These are phyloP conservation scores for Vitis rupestris DNA, from an alignment of 164 flowering plant species.

Conservation along the genomic window DNA sequence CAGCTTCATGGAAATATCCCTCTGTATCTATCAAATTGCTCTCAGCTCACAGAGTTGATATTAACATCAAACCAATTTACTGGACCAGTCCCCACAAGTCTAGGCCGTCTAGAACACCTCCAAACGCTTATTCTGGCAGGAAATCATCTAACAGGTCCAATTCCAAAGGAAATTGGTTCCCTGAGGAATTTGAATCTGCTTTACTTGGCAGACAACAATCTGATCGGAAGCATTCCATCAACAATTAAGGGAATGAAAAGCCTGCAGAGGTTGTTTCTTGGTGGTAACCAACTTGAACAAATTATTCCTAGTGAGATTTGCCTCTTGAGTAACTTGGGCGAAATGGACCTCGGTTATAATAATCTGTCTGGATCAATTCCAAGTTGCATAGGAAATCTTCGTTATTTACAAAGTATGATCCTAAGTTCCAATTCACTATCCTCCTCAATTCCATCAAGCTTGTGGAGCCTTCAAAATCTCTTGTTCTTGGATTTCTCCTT, in stretches of 20 bases:
- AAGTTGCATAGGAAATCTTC: constrained; percentile 17
- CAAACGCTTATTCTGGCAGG: too few relatives aligned
- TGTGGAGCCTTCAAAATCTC: constrained; percentile 15
- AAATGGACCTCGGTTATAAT: constrained; percentile 12
- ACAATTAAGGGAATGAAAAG: constrained; percentile 1
- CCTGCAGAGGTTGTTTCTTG: constrained; percentile 16
- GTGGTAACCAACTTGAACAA: constrained; percentile 16
- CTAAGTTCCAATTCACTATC: constrained; percentile 14
- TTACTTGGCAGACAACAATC: neutral
- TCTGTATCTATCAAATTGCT: too few relatives aligned
- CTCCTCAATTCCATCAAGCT: constrained; percentile 12
- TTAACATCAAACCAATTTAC: too few relatives aligned
- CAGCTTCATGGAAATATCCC: too few relatives aligned
- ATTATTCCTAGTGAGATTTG: constrained; percentile 18
- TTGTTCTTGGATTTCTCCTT: constrained; percentile 15
- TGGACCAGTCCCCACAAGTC: too few relatives aligned
- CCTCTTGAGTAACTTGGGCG: constrained; percentile 4
- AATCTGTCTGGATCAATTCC: constrained; percentile 20
- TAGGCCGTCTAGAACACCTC: too few relatives aligned
- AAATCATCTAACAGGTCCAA: neutral
- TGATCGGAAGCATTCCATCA: neutral
- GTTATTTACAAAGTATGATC: constrained; percentile 3
- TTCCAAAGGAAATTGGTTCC: neutral
- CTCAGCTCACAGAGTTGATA: too few relatives aligned
- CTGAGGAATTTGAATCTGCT: neutral